Conservation (phyloP, 2,329 filamentous ascomycete species). For the Coleophoma cylindrospora region DNA sequence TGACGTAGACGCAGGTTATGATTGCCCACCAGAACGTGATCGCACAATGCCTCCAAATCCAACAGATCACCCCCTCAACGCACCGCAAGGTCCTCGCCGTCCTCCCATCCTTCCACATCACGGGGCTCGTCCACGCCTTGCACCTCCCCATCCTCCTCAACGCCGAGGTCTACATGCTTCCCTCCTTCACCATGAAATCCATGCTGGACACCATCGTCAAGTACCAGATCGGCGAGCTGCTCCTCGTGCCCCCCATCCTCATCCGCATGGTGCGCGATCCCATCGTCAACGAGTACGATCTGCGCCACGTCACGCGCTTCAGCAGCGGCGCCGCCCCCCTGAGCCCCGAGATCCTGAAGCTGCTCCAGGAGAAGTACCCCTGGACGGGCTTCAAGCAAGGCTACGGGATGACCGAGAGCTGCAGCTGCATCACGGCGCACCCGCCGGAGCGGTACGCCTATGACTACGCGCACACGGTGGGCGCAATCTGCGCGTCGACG, state of each 20-base stretch:
- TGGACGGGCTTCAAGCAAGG: constrained; percentile 58
- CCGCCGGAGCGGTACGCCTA: constrained; percentile 50
- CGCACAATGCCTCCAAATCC: constrained; percentile 56
- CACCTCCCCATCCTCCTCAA: constrained; percentile 60
- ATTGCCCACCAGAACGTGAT: constrained; percentile 49
- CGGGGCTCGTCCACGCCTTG: constrained; percentile 55
- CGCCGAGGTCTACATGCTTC: constrained; percentile 61
- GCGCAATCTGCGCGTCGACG: constrained; percentile 51
- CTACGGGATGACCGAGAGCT: constrained; percentile 65
- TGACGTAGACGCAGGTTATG: constrained; percentile 34
- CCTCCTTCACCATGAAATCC: constrained; percentile 54
- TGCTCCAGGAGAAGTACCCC: constrained; percentile 51
- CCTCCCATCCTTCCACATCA: constrained; percentile 54
- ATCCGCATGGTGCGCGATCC: constrained; percentile 56
- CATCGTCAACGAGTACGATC: constrained; percentile 48
- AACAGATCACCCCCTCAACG: constrained; percentile 43
- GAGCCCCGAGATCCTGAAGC: constrained; percentile 49
- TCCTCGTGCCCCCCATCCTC: constrained; percentile 56
- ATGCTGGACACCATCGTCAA: constrained; percentile 49
- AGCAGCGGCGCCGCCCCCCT: constrained; percentile 57
- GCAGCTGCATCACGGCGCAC: constrained; percentile 57
- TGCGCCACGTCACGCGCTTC: constrained; percentile 49
- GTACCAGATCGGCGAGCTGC: constrained; percentile 49
- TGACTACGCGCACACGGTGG: constrained; percentile 50
- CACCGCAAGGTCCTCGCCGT: constrained; percentile 49